These are phyloP conservation scores for Talaromyces borbonicus DNA, from an alignment of 495 filamentous ascomycete genomes.

Conservation along the genomic window DNA sequence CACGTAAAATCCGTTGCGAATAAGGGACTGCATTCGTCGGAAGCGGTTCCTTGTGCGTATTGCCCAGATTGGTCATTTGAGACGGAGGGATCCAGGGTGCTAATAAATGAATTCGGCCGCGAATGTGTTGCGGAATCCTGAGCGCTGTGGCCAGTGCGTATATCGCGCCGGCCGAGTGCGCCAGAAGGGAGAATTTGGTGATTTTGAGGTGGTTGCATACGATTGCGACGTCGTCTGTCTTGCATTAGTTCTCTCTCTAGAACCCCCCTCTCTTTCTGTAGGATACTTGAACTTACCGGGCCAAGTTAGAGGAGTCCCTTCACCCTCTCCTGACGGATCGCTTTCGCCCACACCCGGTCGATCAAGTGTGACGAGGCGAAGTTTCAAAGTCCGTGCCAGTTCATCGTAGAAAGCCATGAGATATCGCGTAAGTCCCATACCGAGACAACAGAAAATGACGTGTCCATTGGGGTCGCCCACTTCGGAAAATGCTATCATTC, in stretches of 20 bases:
- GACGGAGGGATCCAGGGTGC: slow-evolving; percentile 98
- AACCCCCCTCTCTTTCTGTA: too few species aligned
- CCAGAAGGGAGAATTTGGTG: slow-evolving; percentile 91
- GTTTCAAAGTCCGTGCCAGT: slow-evolving; percentile 74
- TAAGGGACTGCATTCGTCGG: slow-evolving; percentile 81
- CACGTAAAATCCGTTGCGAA: slow-evolving; percentile 81
- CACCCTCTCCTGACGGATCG: slow-evolving; percentile 67
- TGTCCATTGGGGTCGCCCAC: slow-evolving; percentile 88
- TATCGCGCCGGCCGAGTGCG: slow-evolving; percentile 95
- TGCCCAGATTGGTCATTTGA: slow-evolving; percentile 79
- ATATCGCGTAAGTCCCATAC: slow-evolving; percentile 95
- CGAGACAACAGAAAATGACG: slow-evolving; percentile 92
- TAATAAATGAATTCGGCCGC: slow-evolving; percentile 87
- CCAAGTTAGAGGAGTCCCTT: slow-evolving; percentile 84
- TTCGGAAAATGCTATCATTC: slow-evolving; percentile 90
- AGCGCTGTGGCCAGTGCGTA: slow-evolving; percentile 95
- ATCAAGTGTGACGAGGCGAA: slow-evolving; percentile 89
- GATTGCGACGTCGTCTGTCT: slow-evolving; percentile 80
- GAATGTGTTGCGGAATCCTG: slow-evolving; percentile 91
- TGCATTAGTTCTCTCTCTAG: slow-evolving; percentile 15
- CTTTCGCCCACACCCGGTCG: slow-evolving; percentile 91
- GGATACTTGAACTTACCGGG: slow-evolving; percentile 77
- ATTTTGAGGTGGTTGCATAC: slow-evolving; percentile 91
- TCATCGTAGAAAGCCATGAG: slow-evolving; percentile 98
- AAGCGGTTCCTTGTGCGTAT: slow-evolving; percentile 61